phyloP scores from a whole-genome alignment of 2,329 filamentous ascomycete species.

The Apiospora phragmitis region DNA sequence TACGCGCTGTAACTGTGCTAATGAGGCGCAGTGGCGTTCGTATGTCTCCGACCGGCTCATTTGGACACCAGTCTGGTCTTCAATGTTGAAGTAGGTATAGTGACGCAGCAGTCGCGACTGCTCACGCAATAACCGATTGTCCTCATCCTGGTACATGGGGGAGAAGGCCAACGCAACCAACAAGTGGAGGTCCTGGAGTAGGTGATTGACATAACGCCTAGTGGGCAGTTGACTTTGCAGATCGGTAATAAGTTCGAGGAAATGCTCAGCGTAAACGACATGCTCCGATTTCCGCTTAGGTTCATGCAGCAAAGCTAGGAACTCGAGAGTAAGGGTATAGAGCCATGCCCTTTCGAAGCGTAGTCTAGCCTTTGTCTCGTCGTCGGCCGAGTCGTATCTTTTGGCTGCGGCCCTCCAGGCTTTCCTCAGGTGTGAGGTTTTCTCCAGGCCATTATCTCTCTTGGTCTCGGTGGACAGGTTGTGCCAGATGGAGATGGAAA shows the following conservation, averaged over 20 bases:
- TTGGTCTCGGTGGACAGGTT: constrained; percentile 78
- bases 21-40: constrained; percentile 72
- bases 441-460: constrained; percentile 72
- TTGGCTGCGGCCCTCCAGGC: constrained; percentile 87
- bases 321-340: constrained; percentile 81
- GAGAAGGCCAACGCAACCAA: constrained; percentile 77
- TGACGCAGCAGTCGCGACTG: constrained; percentile 79
- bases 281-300: constrained; percentile 58
- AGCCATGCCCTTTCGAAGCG: constrained; percentile 95
- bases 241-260: constrained; percentile 87
- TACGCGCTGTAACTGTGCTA: constrained; percentile 78
- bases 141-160: constrained; percentile 72
- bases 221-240: constrained; percentile 93
- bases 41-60: constrained; percentile 72
- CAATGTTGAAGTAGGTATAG: constrained; percentile 85
- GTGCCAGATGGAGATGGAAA: constrained; percentile 95
- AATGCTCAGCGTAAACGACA: constrained; percentile 85
- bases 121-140: constrained; percentile 77
- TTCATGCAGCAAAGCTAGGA: constrained; percentile 71
- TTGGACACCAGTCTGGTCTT: constrained; percentile 85
- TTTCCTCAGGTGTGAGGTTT: constrained; percentile 75
- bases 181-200: constrained; percentile 83
- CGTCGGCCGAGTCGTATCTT: constrained; percentile 84
- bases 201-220: constrained; percentile 85
- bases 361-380: constrained; percentile 72